A percentile compares a stretch with the other conserved stretches of the same genome.
These are phyloP conservation scores for Vanderwaltozyma polyspora DNA, from an alignment of 805 yeast species.

Conservation along the genomic window DNA sequence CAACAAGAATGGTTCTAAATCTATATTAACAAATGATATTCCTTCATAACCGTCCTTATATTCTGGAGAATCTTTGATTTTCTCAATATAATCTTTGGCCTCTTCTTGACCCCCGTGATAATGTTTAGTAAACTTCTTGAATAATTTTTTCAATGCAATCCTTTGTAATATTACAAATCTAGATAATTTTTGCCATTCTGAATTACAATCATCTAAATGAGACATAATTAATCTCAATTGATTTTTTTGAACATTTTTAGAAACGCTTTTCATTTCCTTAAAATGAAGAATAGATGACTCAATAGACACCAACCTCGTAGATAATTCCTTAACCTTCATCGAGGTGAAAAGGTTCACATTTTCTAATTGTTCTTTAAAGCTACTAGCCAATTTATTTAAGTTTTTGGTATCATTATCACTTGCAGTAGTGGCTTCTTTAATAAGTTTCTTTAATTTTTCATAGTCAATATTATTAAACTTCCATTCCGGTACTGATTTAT, in stretches of 20 bases:
- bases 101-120: conserved; percentile 10
- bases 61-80: conserved; percentile 9
- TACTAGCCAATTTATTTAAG: conserved; percentile 4
- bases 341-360: conserved; percentile 19
- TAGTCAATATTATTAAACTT: conserved; percentile 72
- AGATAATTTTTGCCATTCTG: conserved; percentile 40
- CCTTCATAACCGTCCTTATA: conserved; percentile 28
- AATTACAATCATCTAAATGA: conserved; percentile 17
- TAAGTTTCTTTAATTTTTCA: conserved; percentile 58
- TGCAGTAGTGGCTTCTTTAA: conserved; percentile 43
- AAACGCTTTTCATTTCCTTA: conserved; percentile 1
- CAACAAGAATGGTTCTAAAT: conserved; percentile 38
- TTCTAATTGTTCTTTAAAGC: conserved; percentile 18
- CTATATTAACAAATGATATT: conserved; percentile 37
- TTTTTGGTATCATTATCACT: conserved; percentile 4
- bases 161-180: conserved; percentile 50
- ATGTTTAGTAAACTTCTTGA: conserved; percentile 36
- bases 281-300: conserved; percentile 17
- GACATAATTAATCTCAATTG: conserved; percentile 9
- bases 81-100: conserved; percentile 9
- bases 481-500: conserved; percentile 84
- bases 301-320: conserved; percentile 19
- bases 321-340: conserved; percentile 22
- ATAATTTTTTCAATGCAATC: conserved; percentile 47
- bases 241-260: conserved; percentile 1